phyloP scores from a whole-genome alignment of 108 stramenopile species.

The Cylindrotheca closterium region DNA sequence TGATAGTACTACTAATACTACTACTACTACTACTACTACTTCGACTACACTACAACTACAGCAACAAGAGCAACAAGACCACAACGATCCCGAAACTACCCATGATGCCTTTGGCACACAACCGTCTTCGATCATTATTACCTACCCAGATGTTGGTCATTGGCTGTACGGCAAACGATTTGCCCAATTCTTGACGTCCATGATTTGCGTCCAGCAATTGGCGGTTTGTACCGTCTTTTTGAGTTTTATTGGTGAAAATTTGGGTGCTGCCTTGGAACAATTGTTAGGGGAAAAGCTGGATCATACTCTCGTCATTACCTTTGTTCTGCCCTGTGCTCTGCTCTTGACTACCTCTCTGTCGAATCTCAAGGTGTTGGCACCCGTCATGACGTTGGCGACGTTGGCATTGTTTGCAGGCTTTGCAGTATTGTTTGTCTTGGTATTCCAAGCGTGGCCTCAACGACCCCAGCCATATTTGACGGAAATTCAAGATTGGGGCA shows the following conservation, averaged over 20 bases:
- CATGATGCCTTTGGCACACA: slow-evolving; percentile 7
- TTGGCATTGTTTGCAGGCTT: slow-evolving; percentile 43
- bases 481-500: slow-evolving; percentile 2
- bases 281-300: neutral
- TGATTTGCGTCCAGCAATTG: slow-evolving; percentile 61
- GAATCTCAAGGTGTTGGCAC: slow-evolving; percentile 47
- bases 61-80: neutral
- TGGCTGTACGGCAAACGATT: slow-evolving; percentile 63
- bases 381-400: slow-evolving; percentile 52
- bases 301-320: slow-evolving; percentile 47
- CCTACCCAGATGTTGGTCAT: slow-evolving; percentile 72
- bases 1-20: neutral
- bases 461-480: slow-evolving; percentile 7
- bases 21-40: neutral
- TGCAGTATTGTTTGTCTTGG: slow-evolving; percentile 40
- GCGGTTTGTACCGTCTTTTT: slow-evolving; percentile 79
- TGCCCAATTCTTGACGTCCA: slow-evolving; percentile 47
- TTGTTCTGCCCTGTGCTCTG: slow-evolving; percentile 52
- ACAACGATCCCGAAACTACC: slow-evolving; percentile 4
- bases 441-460: slow-evolving; percentile 42
- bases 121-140: slow-evolving; percentile 25
- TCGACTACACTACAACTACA: neutral
- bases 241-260: slow-evolving; percentile 70
- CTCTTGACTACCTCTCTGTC: slow-evolving; percentile 43
- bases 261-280: slow-evolving; percentile 45